A percentile compares a stretch with the other conserved stretches of the same genome.
Conservation (phyloP, 305 asterid species). For the Fraxinus baroniana region DNA sequence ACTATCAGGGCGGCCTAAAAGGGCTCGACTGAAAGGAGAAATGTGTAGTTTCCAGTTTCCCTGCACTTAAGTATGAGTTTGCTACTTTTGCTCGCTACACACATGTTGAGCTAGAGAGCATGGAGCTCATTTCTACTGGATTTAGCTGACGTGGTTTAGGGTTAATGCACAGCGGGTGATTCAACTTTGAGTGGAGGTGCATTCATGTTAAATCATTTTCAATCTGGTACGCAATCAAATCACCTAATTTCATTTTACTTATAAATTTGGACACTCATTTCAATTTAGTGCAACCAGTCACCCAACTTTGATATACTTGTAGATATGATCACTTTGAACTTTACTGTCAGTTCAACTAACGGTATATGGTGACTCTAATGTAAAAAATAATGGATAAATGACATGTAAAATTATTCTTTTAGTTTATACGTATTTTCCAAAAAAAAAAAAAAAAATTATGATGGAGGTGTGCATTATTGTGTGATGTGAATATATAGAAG, state of each 20-base stretch:
- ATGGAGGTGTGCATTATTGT: too few species aligned
- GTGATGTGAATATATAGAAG: too few species aligned
- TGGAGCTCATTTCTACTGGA: not conserved
- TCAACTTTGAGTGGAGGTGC: not conserved
- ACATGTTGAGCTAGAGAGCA: not conserved
- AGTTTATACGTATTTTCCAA: too few species aligned
- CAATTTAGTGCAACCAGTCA: not conserved
- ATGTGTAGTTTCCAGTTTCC: not conserved
- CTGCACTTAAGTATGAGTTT: not conserved
- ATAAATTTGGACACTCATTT: not conserved
- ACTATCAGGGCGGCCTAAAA: not conserved
- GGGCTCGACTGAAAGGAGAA: not conserved
- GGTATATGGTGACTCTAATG: not conserved
- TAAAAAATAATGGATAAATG: not conserved
- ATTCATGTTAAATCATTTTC: not conserved
- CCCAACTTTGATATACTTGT: not conserved
- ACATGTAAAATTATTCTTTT: not conserved
- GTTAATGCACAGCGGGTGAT: not conserved
- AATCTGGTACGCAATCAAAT: not conserved
- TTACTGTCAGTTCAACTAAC: not conserved
- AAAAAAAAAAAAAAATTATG: too few species aligned
- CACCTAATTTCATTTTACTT: not conserved
- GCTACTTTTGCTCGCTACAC: not conserved
- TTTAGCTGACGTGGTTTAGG: not conserved
- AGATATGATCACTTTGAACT: not conserved